Evolutionary conservation across 1,284 basidiomycete species (phyloP).

Genomic region (Leccinum pseudoinsigne): DNA sequence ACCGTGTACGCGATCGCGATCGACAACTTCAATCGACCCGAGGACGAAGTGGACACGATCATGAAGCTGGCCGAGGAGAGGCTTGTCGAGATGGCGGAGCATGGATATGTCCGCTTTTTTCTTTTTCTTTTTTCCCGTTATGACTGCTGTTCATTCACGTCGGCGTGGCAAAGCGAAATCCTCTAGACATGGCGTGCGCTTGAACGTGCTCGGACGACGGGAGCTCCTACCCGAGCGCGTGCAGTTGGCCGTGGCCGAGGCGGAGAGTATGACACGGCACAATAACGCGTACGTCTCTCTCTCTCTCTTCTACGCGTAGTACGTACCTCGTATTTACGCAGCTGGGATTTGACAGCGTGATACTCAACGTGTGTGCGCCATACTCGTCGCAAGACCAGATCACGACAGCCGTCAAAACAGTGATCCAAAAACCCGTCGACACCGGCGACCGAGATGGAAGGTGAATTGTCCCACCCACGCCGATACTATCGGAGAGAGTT

Average conservation of each 20-base stretch:
- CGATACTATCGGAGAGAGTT: background rate
- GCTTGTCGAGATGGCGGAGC: background rate
- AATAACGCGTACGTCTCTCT: constrained; percentile 54
- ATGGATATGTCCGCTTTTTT: constrained; percentile 55
- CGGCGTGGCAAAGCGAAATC: constrained; percentile 56
- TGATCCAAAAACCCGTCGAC: constrained; percentile 51
- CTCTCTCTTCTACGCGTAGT: background rate
- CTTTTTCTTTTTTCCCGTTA: background rate
- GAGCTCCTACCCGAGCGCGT: constrained; percentile 81
- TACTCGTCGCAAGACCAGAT: constrained; percentile 96
- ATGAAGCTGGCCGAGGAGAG: constrained; percentile 60
- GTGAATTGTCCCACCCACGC: constrained; percentile 19
- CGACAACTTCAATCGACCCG: constrained; percentile 93
- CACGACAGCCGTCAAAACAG: constrained; percentile 66
- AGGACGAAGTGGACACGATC: constrained; percentile 84
- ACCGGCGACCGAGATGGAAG: constrained; percentile 36
- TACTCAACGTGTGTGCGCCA: constrained; percentile 94
- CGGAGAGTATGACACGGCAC: constrained; percentile 78
- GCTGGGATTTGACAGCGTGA: constrained; percentile 54
- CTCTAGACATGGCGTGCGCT: constrained; percentile 78
- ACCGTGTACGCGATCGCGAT: constrained; percentile 97
- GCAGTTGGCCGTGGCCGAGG: constrained; percentile 66
- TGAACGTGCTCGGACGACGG: constrained; percentile 81
- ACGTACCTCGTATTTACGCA: background rate
- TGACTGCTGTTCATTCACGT: background rate